phyloP scores from a whole-genome alignment of 225 moss, liverwort and hornwort species.

The Polytrichum formosum region DNA sequence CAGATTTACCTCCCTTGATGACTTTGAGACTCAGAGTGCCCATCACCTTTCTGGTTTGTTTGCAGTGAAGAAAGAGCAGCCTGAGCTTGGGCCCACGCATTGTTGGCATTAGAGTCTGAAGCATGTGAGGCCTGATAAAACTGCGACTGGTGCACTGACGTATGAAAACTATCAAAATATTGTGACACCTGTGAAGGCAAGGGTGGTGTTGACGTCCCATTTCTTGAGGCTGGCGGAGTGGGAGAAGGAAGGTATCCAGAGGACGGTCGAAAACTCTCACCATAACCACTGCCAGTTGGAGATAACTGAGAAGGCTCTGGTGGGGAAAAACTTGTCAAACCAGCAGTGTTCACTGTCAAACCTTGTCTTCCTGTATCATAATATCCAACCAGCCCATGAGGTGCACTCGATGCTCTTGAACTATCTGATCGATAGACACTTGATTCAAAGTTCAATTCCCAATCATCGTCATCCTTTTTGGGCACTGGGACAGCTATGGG shows the following conservation, averaged over 20 bases:
- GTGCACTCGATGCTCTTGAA: conserved; percentile 17
- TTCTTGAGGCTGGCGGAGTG: neutral
- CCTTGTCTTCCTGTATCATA: conserved; percentile 18
- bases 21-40: conserved; percentile 13
- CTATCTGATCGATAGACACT: conserved; percentile 38
- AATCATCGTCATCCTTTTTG: conserved; percentile 58
- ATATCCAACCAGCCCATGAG: conserved; percentile 6
- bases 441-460: conserved; percentile 61
- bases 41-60: conserved; percentile 30
- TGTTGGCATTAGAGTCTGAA: conserved; percentile 30
- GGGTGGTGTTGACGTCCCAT: neutral
- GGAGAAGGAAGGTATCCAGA: conserved; percentile 14
- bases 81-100: conserved; percentile 62
- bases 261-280: conserved; percentile 57
- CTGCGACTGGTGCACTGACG: conserved; percentile 32
- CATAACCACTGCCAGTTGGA: conserved; percentile 61
- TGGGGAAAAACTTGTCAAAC: conserved; percentile 29
- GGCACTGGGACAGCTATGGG: conserved; percentile 22
- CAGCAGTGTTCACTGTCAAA: conserved; percentile 37
- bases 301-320: conserved; percentile 56
- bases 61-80: conserved; percentile 56
- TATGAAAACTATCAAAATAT: conserved; percentile 17
- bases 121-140: conserved; percentile 33
- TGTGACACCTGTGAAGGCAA: conserved; percentile 7
- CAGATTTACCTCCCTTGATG: conserved; percentile 40